Evolutionary conservation across 257 asterid species (phyloP).

Genomic region (Agastache rugosa): DNA sequence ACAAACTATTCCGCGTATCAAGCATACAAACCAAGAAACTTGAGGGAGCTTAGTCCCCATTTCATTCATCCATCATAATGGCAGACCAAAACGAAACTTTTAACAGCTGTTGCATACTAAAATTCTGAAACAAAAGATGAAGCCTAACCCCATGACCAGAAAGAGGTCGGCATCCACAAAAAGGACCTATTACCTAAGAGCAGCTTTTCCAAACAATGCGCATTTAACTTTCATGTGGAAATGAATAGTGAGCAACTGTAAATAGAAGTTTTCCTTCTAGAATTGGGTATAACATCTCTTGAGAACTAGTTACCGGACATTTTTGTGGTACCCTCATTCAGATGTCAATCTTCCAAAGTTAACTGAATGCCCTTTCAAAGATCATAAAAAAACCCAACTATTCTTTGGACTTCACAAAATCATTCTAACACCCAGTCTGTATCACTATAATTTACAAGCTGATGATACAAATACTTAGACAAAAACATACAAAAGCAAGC

Average conservation of each 20-base stretch:
- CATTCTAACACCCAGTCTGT: no score
- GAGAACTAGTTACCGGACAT: background rate
- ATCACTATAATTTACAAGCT: no score
- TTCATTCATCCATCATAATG: background rate
- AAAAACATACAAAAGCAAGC: no score
- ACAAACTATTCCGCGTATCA: background rate
- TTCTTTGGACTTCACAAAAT: no score
- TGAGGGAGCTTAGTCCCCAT: background rate
- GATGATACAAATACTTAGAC: no score
- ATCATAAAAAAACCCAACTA: conserved; percentile 2
- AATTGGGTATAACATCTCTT: background rate
- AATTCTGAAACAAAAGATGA: background rate
- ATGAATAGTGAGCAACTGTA: background rate
- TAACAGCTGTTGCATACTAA: background rate
- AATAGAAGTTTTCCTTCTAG: background rate
- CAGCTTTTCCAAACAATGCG: background rate
- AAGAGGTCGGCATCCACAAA: background rate
- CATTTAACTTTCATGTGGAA: background rate
- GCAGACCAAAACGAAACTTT: background rate
- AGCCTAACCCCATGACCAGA: background rate
- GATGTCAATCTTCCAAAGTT: background rate
- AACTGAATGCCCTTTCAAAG: background rate
- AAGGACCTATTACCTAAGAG: background rate
- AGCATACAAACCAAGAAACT: conserved; percentile 14
- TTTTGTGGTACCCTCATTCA: conserved; percentile 5